Conservation (phyloP, 495 filamentous ascomycete genomes). For the Beverwykella pulmonaria region DNA sequence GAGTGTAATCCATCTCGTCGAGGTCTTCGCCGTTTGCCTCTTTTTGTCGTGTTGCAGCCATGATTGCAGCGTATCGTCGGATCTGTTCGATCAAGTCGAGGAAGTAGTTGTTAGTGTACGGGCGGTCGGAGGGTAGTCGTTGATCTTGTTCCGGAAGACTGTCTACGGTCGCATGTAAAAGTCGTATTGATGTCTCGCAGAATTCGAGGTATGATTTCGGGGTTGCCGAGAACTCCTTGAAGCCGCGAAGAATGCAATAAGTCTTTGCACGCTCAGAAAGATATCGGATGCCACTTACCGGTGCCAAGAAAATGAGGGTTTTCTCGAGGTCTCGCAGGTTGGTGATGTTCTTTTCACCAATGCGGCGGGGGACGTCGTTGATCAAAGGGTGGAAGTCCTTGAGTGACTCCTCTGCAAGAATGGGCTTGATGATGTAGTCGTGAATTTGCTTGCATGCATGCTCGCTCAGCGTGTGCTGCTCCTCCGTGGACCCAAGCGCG, state of each 20-base stretch:
- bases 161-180: conserved; percentile 79
- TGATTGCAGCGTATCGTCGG: conserved; percentile 50
- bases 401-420: conserved; percentile 57
- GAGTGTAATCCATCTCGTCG: conserved; percentile 48
- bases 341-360: conserved; percentile 76
- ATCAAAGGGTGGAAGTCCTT: conserved; percentile 80
- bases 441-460: conserved; percentile 60
- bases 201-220: conserved; percentile 74
- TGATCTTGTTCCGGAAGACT: conserved; percentile 79
- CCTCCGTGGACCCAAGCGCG: conserved; percentile 38
- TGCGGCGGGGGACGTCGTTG: conserved; percentile 71
- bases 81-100: conserved; percentile 86
- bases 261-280: conserved; percentile 59
- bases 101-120: conserved; percentile 91
- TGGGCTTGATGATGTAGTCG: conserved; percentile 59
- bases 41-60: conserved; percentile 56
- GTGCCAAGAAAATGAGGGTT: conserved; percentile 81
- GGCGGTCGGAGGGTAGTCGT: conserved; percentile 75
- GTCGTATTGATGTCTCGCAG: conserved; percentile 82
- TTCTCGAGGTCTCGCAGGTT: conserved; percentile 90
- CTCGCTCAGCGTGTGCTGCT: conserved; percentile 52
- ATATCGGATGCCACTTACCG: conserved; percentile 67
- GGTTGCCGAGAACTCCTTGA: conserved; percentile 74
- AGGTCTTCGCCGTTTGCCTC: conserved; percentile 44
- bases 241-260: conserved; percentile 63